These are phyloP conservation scores for Pyrrhoderma noxium DNA, from an alignment of 1,284 basidiomycete genomes.

Conservation along the genomic window DNA sequence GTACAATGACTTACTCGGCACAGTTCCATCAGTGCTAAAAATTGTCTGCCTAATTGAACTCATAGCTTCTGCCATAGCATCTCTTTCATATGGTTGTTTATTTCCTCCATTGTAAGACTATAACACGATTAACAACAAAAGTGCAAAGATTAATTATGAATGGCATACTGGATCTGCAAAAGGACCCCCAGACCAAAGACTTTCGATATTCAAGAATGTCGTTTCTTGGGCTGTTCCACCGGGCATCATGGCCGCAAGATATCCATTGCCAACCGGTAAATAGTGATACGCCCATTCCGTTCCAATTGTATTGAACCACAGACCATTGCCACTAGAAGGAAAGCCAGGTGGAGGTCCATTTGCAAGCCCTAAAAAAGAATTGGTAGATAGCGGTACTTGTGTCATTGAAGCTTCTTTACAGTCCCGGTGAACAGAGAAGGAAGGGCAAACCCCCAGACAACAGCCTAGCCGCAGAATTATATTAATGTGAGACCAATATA, in stretches of 20 bases:
- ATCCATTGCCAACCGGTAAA: slow-evolving; percentile 69
- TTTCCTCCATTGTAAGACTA: slow-evolving; percentile 70
- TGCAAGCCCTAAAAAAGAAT: no score
- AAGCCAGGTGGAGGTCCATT: slow-evolving; percentile 39
- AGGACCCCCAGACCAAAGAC: slow-evolving; percentile 69
- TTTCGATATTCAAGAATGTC: slow-evolving; percentile 66
- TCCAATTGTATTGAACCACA: slow-evolving; percentile 58
- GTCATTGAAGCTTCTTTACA: no score
- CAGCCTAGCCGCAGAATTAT: no score
- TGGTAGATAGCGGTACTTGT: no score
- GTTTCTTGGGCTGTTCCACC: slow-evolving; percentile 54
- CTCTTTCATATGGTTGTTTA: slow-evolving; percentile 39
- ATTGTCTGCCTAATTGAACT: slow-evolving; percentile 46
- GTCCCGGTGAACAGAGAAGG: no score
- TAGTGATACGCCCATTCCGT: slow-evolving; percentile 49
- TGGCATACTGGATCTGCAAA: slow-evolving; percentile 51
- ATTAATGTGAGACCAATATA: no score
- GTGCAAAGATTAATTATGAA: neutral
- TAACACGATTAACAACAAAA: slow-evolving; percentile 2
- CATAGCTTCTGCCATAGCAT: slow-evolving; percentile 42
- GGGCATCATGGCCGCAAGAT: slow-evolving; percentile 60
- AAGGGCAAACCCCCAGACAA: no score
- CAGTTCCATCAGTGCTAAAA: slow-evolving; percentile 53
- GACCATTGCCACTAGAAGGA: slow-evolving; percentile 61
- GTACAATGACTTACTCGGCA: slow-evolving; percentile 21